Conservation (phyloP, 2,329 filamentous ascomycete species). For the Penicillium sp. region DNA sequence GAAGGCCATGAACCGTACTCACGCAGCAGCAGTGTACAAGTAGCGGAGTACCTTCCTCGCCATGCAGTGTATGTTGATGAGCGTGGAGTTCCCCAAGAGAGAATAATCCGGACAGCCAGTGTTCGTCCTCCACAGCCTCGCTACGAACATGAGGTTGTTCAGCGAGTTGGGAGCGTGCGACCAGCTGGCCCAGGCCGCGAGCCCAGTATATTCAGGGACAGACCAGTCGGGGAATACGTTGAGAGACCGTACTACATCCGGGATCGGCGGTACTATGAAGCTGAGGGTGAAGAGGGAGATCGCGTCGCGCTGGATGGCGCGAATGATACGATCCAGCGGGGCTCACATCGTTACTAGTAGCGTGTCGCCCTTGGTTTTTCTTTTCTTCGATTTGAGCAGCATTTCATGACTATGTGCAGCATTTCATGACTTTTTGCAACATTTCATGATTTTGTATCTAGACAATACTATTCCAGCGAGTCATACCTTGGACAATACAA, state of each 20-base stretch:
- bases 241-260: conserved; percentile 41
- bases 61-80: conserved; percentile 59
- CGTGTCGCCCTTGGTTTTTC: background rate
- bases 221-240: conserved; percentile 49
- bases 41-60: conserved; percentile 39
- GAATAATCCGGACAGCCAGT: conserved; percentile 55
- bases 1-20: conserved; percentile 35
- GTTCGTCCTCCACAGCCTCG: conserved; percentile 52
- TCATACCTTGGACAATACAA: background rate
- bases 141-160: conserved; percentile 42
- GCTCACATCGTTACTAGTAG: conserved; percentile 29
- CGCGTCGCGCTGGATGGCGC: conserved; percentile 30
- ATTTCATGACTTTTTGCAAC: background rate
- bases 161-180: conserved; percentile 42
- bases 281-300: conserved; percentile 31
- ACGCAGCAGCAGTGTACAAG: conserved; percentile 40
- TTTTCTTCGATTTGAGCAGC: background rate
- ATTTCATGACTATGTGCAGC: conserved; percentile 2
- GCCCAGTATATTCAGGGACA: conserved; percentile 43
- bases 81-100: conserved; percentile 57
- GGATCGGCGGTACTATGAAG: conserved; percentile 38
- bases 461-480: background rate
- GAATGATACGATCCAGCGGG: conserved; percentile 31
- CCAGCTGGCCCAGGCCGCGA: conserved; percentile 39
- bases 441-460: conserved; percentile 6